Evolutionary conservation across 371 early-diverging fungal species (phyloP), one percentile per base, ranked within the genome.

Genomic region (Dichotomocladium elegans): DNA sequence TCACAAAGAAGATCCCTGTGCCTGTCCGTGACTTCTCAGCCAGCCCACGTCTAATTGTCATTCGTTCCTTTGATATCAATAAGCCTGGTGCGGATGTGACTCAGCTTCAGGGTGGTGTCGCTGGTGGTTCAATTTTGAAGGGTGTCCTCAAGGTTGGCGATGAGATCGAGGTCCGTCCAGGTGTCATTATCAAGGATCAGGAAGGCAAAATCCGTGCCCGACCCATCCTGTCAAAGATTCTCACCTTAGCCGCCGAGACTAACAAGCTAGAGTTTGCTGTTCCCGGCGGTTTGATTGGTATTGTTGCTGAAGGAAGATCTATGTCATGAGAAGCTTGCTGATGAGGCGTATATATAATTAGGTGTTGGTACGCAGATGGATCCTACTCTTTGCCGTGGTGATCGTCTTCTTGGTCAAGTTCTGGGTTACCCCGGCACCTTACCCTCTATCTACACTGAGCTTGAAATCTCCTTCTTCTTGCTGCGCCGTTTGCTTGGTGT

Each of bases 11-110:
- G 65, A 95, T 99, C 55, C 99, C 99, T 10, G 86, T 98, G 30
- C 99, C 99, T 8, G 70, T 89, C 45, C 92, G 99, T 64, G 96
- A 99, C 74, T 96, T 95, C 61, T 72, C 89, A 25, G 82, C 94
- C 21, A 87, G 88, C 47, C 96, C 99, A 34, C 86, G 91, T 52
- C 83, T 99, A 63, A 96, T 99, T 68, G 97, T 99, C 55, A 99
- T 99, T 65, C 93, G 99, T 69, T 95, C 96, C 26, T 99, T 99
- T 68, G 99, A 99, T 81, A 95, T 99, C 63, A 99, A 99, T 84
- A 98, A 98, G 80, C 99, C 99, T 29, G 99, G 99, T 67, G 88
- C 94, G 37, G 94, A 94, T 66, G 89, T 97, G 27, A 83, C 86
- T n/a, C 86, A 96, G 29, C 85, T 99, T 53, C 90, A 90, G 72